phyloP scores from a whole-genome alignment of 768 basidiomycete genomes.

The Kwoniella newhampshirensis region DNA sequence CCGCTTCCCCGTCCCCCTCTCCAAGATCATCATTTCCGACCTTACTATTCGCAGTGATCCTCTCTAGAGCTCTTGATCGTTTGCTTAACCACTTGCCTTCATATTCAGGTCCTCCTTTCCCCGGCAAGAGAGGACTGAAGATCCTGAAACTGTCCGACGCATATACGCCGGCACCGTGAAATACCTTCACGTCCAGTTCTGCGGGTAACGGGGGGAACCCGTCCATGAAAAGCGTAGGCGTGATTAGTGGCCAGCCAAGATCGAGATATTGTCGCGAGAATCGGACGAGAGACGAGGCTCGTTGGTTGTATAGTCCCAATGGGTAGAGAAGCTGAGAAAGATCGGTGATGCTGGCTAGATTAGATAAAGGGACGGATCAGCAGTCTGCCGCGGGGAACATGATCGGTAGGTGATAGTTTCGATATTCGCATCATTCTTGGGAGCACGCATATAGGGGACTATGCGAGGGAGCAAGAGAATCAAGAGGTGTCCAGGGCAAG shows the following conservation, averaged over 20 bases:
- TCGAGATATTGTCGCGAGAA: conserved; percentile 61
- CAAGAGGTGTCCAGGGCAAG: neutral
- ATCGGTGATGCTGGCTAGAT: conserved; percentile 57
- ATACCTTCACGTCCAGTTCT: conserved; percentile 58
- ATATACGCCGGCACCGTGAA: conserved; percentile 68
- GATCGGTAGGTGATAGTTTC: neutral
- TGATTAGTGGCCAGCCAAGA: conserved; percentile 24
- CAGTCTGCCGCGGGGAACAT: neutral
- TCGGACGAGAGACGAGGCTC: conserved; percentile 61
- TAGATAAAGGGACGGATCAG: conserved; percentile 4
- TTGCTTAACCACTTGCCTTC: conserved; percentile 36
- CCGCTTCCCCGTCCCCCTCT: conserved; percentile 1
- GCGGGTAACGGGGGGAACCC: conserved; percentile 47
- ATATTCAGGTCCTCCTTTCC: conserved; percentile 38
- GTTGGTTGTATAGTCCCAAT: conserved; percentile 64
- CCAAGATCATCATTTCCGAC: conserved; percentile 2
- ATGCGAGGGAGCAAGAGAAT: no score
- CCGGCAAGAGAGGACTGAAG: conserved; percentile 56
- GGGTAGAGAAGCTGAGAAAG: conserved; percentile 58
- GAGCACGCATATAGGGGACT: neutral
- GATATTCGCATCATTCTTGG: no score
- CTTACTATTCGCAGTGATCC: conserved; percentile 6
- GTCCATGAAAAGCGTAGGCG: conserved; percentile 57
- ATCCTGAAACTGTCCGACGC: conserved; percentile 76
- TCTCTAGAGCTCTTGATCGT: conserved; percentile 17